Evolutionary conservation across 352 stramenopile species (phyloP).

Genomic region (Globisporangium cylindrosporum): DNA sequence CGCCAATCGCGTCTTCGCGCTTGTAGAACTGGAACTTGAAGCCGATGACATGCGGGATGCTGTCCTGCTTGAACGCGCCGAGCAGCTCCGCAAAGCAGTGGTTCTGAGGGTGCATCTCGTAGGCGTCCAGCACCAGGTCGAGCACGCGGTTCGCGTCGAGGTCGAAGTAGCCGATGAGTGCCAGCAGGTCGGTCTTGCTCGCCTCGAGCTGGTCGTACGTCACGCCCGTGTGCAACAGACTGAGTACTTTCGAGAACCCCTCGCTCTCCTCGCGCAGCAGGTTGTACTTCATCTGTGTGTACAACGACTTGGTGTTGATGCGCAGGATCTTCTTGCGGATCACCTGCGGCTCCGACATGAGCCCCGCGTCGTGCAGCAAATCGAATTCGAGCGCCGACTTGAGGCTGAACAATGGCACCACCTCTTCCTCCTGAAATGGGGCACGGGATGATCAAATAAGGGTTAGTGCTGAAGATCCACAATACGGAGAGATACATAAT

Average conservation of each 20-base stretch:
- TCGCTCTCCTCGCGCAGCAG: slow-evolving; percentile 95
- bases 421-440: slow-evolving; percentile 51
- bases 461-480: neutral
- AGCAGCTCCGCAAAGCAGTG: slow-evolving; percentile 73
- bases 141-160: slow-evolving; percentile 95
- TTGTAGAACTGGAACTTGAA: slow-evolving; percentile 95
- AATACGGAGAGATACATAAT: neutral
- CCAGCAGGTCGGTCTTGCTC: slow-evolving; percentile 68
- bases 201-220: slow-evolving; percentile 58
- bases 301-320: slow-evolving; percentile 89
- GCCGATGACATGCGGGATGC: slow-evolving; percentile 87
- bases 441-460: neutral
- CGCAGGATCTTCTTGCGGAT: slow-evolving; percentile 75
- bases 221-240: slow-evolving; percentile 71
- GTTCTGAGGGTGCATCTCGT: slow-evolving; percentile 88
- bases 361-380: slow-evolving; percentile 61
- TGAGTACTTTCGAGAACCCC: slow-evolving; percentile 93
- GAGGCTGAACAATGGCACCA: slow-evolving; percentile 51
- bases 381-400: slow-evolving; percentile 76
- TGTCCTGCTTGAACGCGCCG: slow-evolving; percentile 67
- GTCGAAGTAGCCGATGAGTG: slow-evolving; percentile 91
- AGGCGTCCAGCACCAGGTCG: slow-evolving; percentile 91
- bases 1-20: slow-evolving; percentile 30
- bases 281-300: slow-evolving; percentile 97
- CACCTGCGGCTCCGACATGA: slow-evolving; percentile 45